Base-by-base conservation (phyloP, 169 alveolate species). In the Babesia gibsoni region DNA sequence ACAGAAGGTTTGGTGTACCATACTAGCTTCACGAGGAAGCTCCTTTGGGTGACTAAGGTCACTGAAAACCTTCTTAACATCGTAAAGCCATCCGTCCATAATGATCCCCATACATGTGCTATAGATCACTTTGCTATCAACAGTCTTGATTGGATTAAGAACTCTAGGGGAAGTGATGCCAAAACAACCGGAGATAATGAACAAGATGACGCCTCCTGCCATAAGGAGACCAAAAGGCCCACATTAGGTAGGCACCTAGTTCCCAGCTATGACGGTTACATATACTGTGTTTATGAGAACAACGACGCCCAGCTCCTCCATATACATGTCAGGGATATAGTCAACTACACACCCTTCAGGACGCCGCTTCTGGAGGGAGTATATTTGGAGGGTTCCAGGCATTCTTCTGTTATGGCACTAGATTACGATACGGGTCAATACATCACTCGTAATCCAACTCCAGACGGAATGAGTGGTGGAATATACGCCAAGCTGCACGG, bases 301-400 rank as follows among this genome's bases (percentile, higher is more conserved):
- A 68, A 68, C 43, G 75, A 79, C 46, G 67, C 78, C 32, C 74
- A 75, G 49, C 67, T 84, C 37, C 61, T 88, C 67, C 83, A 83
- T 27, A 82, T 88, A 32, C 85, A 83, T 48, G 89, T 88, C 41
- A 81, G 82, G 29, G 91, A 88, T 61, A 88, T 88, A 29, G 93
- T 88, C 39, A 88, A 88, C 57, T 83, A 67, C 72, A 83, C 93
- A 18, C 93, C 93, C 23, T 83, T 88, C 56, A 52, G 74, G 36
- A 83, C 93, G 10, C 91, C 90, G 8, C 77, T 88, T 36, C 84
- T 88, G 49, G 89, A 84, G 9, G 84, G 88, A 22, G 88, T 88
- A 22, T 74, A 83, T 30, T 84, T 88, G 52, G 85, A 80, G 48
- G 93, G 93, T 7, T 63, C 89, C 9, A 56, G 93, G 52, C 64